phyloP scores from a whole-genome alignment of 1,139 yeast genomes.

The Geotrichum cucujoidarum region DNA sequence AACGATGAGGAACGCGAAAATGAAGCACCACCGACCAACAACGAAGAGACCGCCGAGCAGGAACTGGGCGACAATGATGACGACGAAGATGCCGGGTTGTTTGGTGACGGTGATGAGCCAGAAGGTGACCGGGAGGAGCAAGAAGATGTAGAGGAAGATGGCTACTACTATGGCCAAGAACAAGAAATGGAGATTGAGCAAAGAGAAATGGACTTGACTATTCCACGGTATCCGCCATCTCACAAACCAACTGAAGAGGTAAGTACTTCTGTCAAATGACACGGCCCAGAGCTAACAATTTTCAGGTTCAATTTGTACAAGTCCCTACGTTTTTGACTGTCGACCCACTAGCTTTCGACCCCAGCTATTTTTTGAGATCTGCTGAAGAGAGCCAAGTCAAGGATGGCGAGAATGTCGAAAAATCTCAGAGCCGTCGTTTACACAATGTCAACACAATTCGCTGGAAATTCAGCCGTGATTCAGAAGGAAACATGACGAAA shows the following conservation, averaged over 20 bases:
- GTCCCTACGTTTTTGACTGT: slow-evolving; percentile 78
- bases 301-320: slow-evolving; percentile 51
- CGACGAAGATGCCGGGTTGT: slow-evolving; percentile 20
- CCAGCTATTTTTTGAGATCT: slow-evolving; percentile 50
- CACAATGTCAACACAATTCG: slow-evolving; percentile 79
- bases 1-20: slow-evolving; percentile 23
- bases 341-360: slow-evolving; percentile 85
- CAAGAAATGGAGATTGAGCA: slow-evolving; percentile 39
- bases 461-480: slow-evolving; percentile 80
- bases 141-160: slow-evolving; percentile 13
- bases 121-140: slow-evolving; percentile 20
- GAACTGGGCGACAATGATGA: slow-evolving; percentile 8
- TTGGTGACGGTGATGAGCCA: slow-evolving; percentile 20
- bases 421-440: slow-evolving; percentile 49
- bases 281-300: slow-evolving; percentile 27
- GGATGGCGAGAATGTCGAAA: slow-evolving; percentile 45
- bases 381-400: slow-evolving; percentile 26
- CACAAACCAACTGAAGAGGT: slow-evolving; percentile 31
- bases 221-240: slow-evolving; percentile 68
- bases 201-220: slow-evolving; percentile 54
- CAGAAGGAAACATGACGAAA: slow-evolving; percentile 56
- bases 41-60: slow-evolving; percentile 17
- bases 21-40: too few relatives aligned
- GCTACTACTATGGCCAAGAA: slow-evolving; percentile 17
- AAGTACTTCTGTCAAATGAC: background rate